Evolutionary conservation across 805 yeast genomes (phyloP), one percentile per base, ranked within the genome.

Genomic region (Wickerhamiella parazyma): DNA sequence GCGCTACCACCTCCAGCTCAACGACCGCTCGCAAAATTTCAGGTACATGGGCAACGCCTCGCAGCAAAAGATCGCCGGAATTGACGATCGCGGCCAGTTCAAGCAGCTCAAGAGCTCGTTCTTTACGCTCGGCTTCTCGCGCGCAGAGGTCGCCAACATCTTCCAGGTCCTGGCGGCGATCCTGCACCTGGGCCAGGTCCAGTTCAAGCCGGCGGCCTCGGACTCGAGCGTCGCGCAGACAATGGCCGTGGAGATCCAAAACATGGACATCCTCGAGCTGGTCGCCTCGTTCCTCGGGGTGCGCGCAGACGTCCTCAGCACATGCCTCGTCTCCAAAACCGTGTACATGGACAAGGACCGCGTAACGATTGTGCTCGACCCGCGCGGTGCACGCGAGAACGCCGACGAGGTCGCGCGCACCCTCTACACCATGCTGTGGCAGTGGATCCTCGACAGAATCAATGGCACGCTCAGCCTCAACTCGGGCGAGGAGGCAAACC

Each of bases 71-170:
- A 59, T 68, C 12, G 29, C 48, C 16, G 68, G 71, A 21, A 63
- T 70, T 7, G 75, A 73, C 55, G 79, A 74, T 50, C 52, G 60
- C 10, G 63, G 62, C 45, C 71, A 70, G 36, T 72, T 72, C 57
- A 59, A 62, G 44, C 61, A 61, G 39, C 62, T 75, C 24, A 65
- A 67, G 38, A 65, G 68, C n/a, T 71, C 77, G 0, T 66, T 75
- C 45, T 57, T 60, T 33, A 61, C 66, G 12, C 62, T 75, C 56
- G 76, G 73, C 9, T 72, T 75, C 48, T 51, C 66, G 6, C 51
- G 65, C 0, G 54, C 62, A 1, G 78, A 73, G 41, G 65, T 67
- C 14, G 68, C 72, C 36, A 64, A 66, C 48, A 68, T 75, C 14
- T 72, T 71, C 49, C 68, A 64, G 46, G 58, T 71, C n/a, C 51